Base-by-base conservation (phyloP, 2,329 filamentous ascomycete species). In the Cryphonectria japonica region DNA sequence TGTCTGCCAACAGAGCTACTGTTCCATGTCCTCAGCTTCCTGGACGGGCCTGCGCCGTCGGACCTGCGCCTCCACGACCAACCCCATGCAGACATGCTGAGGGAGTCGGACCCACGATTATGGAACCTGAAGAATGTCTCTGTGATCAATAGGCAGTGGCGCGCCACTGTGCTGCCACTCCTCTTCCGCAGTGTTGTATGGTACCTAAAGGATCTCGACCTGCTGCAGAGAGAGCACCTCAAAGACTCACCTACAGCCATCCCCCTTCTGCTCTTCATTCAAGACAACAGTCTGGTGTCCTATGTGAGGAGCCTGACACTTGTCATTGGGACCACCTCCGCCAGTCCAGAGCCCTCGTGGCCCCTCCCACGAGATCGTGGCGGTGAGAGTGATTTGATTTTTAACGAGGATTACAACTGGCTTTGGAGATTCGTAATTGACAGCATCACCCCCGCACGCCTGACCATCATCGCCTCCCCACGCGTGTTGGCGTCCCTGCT, bases 381-480 rank as follows among this genome's bases (percentile, higher is more conserved):
- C 37, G 37, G 11, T 11, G 37, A 39, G 37, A 39, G 37, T 39
- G 37, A 39, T 11, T 39, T 71, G 26, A 71, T 71, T 0, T 76
- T 74, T 64, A 72, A 76, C 60, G 73, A 76, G 67, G 74, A 82
- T 39, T 79, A 79, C 50, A 82, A 82, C 72, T 85, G 82, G 78
- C 84, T 87, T 75, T 92, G 88, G 90, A 82, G 82, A 69, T 82
- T 82, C 29, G 73, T 92, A 1, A 87, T 92, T 64, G 78, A 81
- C 7, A 77, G 83, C 26, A 78, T 91, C 43, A 83, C 88, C 72
- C 89, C 87, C 9, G 72, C 82, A 63, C 81, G 84, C 61, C 78
- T 92, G 71, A 87, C 86, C 9, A 80, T 92, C 68, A 78, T 90
- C 63, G 90, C 90, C 0, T 87, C 90, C 8, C 89, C 91, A 0